A percentile compares a stretch with the other conserved stretches of the same genome.
Evolutionary conservation across 108 stramenopile genomes (phyloP).

Genomic region (Discostella stelligeroides): DNA sequence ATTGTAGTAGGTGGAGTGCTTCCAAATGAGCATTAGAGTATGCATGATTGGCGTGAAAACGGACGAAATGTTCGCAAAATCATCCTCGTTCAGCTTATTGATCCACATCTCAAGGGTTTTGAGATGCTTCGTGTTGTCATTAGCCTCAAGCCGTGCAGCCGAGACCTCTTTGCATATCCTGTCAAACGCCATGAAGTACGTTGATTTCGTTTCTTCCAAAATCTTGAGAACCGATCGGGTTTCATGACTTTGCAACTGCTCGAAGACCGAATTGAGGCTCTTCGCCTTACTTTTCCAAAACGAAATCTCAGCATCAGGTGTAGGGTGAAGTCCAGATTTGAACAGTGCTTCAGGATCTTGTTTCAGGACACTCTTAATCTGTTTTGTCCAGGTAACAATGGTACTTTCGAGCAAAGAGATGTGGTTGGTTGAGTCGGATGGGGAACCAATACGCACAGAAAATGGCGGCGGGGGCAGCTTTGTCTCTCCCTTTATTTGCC

Average conservation of each 20-base stretch:
- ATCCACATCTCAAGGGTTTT: constrained; percentile 73
- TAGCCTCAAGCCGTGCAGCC: constrained; percentile 83
- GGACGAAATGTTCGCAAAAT: constrained; percentile 57
- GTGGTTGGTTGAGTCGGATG: constrained; percentile 68
- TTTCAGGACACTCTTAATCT: constrained; percentile 89
- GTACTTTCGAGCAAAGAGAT: constrained; percentile 85
- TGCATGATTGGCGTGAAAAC: constrained; percentile 90
- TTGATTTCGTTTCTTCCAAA: constrained; percentile 79
- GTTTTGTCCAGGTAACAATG: constrained; percentile 93
- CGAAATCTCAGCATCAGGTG: constrained; percentile 85
- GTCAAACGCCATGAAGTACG: constrained; percentile 88
- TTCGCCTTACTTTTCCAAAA: constrained; percentile 91
- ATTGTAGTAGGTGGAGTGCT: constrained; percentile 92
- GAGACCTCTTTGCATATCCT: constrained; percentile 89
- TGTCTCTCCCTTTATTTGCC: constrained; percentile 90
- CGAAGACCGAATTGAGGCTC: constrained; percentile 86
- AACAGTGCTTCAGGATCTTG: constrained; percentile 89
- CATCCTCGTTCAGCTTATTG: constrained; percentile 69
- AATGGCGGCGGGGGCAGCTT: constrained; percentile 86
- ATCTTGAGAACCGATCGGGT: constrained; percentile 80
- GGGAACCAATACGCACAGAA: constrained; percentile 35
- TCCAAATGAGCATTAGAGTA: constrained; percentile 90
- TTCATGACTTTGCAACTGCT: constrained; percentile 83
- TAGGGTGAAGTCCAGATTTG: constrained; percentile 82
- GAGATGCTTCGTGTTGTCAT: constrained; percentile 90